phyloP scores from a whole-genome alignment of 805 yeast species.

The Starmera amethionina region DNA sequence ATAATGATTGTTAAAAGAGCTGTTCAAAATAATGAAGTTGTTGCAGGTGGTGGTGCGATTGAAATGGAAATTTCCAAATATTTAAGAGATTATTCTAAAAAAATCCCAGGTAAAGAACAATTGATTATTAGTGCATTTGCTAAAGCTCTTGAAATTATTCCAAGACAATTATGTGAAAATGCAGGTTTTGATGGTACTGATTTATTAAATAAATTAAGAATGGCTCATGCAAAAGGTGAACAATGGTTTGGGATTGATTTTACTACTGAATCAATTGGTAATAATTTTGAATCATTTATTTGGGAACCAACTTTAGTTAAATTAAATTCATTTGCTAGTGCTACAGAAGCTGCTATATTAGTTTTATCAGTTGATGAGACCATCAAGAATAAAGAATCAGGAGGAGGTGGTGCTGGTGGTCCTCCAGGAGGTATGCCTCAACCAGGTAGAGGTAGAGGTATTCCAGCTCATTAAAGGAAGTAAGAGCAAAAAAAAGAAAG shows the following conservation, averaged over 20 bases:
- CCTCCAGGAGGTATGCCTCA: constrained; percentile 40
- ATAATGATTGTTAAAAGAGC: constrained; percentile 97
- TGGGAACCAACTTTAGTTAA: constrained; percentile 98
- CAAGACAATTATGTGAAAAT: constrained; percentile 95
- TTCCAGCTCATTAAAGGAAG: constrained; percentile 28
- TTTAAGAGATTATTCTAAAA: constrained; percentile 76
- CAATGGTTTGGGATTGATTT: constrained; percentile 90
- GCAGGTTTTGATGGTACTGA: constrained; percentile 99
- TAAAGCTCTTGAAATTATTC: constrained; percentile 88
- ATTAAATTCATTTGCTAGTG: constrained; percentile 86
- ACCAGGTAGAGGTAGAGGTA: constrained; percentile 64
- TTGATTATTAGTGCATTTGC: constrained; percentile 88
- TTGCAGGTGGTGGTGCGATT: constrained; percentile 99
- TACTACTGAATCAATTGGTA: constrained; percentile 69
- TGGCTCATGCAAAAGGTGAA: constrained; percentile 92
- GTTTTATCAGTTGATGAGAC: constrained; percentile 96
- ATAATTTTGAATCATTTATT: constrained; percentile 77
- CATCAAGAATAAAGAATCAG: constrained; percentile 60
- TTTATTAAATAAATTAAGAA: constrained; percentile 77
- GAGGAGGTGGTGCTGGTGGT: constrained; percentile 38
- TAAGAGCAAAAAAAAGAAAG: not conserved
- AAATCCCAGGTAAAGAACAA: constrained; percentile 94
- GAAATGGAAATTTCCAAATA: constrained; percentile 94
- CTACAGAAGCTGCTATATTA: constrained; percentile 93
- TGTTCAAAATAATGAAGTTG: constrained; percentile 73